A percentile compares a stretch with the other conserved stretches of the same genome.
Conservation (phyloP, 345 rosid species). For the Conringia planisiliqua region DNA sequence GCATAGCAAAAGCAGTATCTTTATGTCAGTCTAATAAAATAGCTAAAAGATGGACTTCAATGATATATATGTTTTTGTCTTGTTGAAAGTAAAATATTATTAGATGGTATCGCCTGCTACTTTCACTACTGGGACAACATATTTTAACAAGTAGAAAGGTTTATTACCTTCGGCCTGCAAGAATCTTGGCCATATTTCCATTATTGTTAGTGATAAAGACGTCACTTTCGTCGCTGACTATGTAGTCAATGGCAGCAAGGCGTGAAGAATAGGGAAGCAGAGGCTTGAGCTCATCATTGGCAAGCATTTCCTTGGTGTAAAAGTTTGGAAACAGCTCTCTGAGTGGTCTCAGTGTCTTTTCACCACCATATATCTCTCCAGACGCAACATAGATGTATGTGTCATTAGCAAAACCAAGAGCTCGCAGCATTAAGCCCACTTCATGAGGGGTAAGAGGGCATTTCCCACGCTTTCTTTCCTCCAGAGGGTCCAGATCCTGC, state of each 20-base stretch:
- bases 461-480: conserved; percentile 88
- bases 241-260: conserved; percentile 91
- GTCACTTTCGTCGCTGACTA: conserved; percentile 89
- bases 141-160: not conserved
- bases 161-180: conserved; percentile 95
- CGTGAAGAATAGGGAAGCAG: conserved; percentile 82
- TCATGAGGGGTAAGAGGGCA: conserved; percentile 97
- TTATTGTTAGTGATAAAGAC: conserved; percentile 94
- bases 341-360: conserved; percentile 75
- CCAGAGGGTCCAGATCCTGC: conserved; percentile 87
- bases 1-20: not conserved
- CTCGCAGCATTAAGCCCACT: conserved; percentile 94
- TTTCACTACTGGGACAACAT: not conserved
- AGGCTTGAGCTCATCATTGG: conserved; percentile 65
- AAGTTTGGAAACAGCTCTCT: conserved; percentile 92
- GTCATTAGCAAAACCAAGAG: conserved; percentile 86
- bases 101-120: not conserved
- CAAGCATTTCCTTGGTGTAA: conserved; percentile 94
- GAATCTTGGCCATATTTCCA: conserved; percentile 99
- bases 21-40: not conserved
- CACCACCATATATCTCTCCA: conserved; percentile 98
- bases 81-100: not conserved
- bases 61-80: not conserved
- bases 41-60: not conserved
- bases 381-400: conserved; percentile 91